Base-by-base conservation (phyloP, 1,139 yeast genomes). In the Sugiyamaella neomexicana region DNA sequence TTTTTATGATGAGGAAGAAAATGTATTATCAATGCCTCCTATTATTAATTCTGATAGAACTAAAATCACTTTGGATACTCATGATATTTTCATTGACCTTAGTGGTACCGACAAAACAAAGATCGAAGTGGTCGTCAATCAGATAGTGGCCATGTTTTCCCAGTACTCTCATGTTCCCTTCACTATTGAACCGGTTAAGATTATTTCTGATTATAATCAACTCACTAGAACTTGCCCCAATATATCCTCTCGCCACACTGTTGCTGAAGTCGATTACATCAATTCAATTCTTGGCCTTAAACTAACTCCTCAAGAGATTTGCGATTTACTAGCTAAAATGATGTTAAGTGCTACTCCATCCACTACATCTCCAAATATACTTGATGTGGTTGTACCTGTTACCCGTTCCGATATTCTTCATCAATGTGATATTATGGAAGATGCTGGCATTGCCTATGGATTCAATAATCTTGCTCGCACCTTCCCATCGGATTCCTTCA, bases 401-500 rank as follows among this genome's bases (percentile, higher is more conserved):
- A 93, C 99, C 46, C 85, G 99, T 76, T 85, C 98, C 8, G 99
- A 95, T 72, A 82, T 95, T 60, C 80, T 95, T 67, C 99, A 95
- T 73, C 96, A 90, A 72, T 93, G 99, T 79, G 99, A 95, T 73
- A 86, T 95, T 63, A 88, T 95, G 96, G 99, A 95, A 74, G 99
- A 95, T 72, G 97, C 91, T 47, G 99, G 97, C 52, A 86, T 95
- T 69, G 96, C 90, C 36, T 95, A 90, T 70, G 99, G 99, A 57
- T 95, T 86, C 78, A 88, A 91, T 74, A 89, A 89, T 71, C 80
- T 95, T 68, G 80, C 80, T 60, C 89, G 85, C 73, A 85, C 96
- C 54, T 86, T 86, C 70, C 95, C 96, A 58, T 77, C 83, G 62
- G 79, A 91, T 55, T 86, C 88, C 46, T 83, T 91, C 50, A 82